Evolutionary conservation across 345 rosid species (phyloP), one percentile per base, ranked within the genome.

Genomic region (Excoecaria cochinchinensis): DNA sequence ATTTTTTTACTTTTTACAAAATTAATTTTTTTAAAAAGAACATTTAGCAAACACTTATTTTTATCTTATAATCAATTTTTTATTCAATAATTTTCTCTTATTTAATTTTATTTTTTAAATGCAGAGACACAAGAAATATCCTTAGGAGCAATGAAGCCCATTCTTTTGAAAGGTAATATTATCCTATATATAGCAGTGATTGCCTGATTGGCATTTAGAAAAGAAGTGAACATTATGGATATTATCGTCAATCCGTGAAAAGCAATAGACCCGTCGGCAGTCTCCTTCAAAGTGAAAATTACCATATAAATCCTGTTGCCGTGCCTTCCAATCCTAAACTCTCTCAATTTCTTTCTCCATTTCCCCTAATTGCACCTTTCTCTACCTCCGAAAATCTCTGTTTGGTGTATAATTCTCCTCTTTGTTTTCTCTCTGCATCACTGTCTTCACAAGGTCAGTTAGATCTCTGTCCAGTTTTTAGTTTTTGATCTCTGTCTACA

Each of bases 391-490:
- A 58, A 74, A 22, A 42, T 52, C 71, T 74, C 14, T 55, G 0
- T 47, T 25, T 74, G 57, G 58, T 13, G 64, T 52, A 52, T 52
- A 16, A 39, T 31, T 31, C 67, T 8, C 39, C 22, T 40, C 11
- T 38, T 16, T 71, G 21, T 8, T 22, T 59, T 66, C 38, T 38
- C 40, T 47, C 8, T n/a, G 48, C 24, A 61, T 48, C 67, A 46
- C 24, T 61, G 21, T 50, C 13, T 63, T 36, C 57, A 31, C 73
- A 55, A 73, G 80, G 80, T 77, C 67, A 65, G 80, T 59, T 71
- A 44, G 47, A 56, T 60, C 65, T n/a, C 51, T 51, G 48, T 44
- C 56, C 24, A 24, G 19, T 48, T 36, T 66, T 13, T 21, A 3
- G 50, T 61, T 13, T 51, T 50, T 44, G 53, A 19, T 24, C 24